Evolutionary conservation across 2,329 filamentous ascomycete genomes (phyloP).

Genomic region (Sarocladium brachiariae): DNA sequence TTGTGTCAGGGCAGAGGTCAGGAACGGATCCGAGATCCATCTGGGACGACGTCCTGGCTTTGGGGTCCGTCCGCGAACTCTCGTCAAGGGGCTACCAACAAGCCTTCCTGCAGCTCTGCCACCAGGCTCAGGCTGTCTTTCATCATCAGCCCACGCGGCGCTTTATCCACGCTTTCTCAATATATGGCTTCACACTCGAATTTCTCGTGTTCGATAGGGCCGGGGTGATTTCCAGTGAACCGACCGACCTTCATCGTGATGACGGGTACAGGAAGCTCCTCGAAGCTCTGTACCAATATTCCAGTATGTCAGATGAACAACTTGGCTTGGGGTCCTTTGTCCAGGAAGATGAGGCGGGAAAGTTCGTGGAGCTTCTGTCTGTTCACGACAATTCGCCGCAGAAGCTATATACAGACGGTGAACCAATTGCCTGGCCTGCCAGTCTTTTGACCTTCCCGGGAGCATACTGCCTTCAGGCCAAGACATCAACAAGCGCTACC

Average conservation of each 20-base stretch:
- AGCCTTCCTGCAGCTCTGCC: conserved; percentile 4
- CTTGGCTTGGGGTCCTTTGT: conserved; percentile 12
- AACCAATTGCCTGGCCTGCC: neutral
- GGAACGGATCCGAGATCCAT: neutral
- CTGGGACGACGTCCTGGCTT: neutral
- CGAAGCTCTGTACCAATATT: conserved; percentile 11
- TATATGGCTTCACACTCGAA: conserved; percentile 14
- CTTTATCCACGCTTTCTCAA: conserved; percentile 1
- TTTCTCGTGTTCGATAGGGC: conserved; percentile 18
- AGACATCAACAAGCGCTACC: neutral
- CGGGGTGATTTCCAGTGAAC: conserved; percentile 15
- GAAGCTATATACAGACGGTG: conserved; percentile 3
- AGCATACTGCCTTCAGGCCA: conserved; percentile 2
- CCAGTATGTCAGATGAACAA: conserved; percentile 11
- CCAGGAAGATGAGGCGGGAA: conserved; percentile 1
- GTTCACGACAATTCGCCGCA: conserved; percentile 1
- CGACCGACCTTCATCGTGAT: conserved; percentile 4
- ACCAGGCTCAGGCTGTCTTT: conserved; percentile 2
- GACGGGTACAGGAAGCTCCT: conserved; percentile 7
- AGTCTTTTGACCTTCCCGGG: neutral
- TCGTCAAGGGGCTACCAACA: conserved; percentile 1
- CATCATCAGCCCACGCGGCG: conserved; percentile 3
- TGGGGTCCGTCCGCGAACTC: neutral
- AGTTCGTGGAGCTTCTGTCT: conserved; percentile 6
- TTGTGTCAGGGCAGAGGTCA: neutral